Evolutionary conservation across 78 protist genomes (phyloP).

Genomic region (Chrysochromulina tobinii): DNA sequence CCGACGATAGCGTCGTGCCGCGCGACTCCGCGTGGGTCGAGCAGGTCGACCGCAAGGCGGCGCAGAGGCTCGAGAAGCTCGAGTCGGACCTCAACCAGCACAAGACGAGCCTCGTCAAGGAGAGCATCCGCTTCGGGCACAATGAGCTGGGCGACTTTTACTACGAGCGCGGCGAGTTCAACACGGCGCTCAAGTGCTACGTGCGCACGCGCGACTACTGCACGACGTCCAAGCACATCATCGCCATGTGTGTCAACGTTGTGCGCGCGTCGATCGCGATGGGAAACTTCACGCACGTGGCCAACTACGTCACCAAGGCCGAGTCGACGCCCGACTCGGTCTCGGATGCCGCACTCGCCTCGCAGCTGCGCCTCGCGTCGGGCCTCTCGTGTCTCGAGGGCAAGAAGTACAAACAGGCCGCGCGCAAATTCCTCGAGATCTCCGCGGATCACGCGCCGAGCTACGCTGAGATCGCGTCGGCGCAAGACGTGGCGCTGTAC

Average conservation of each 20-base stretch:
- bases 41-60: neutral
- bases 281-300: constrained; percentile 66
- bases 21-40: neutral
- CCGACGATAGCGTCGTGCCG: neutral
- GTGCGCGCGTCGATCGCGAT: constrained; percentile 57
- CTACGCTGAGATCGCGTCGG: constrained; percentile 43
- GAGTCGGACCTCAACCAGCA: constrained; percentile 69
- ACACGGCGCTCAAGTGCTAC: constrained; percentile 76
- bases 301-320: constrained; percentile 72
- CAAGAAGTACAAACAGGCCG: constrained; percentile 60
- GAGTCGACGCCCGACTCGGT: constrained; percentile 47
- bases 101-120: constrained; percentile 70
- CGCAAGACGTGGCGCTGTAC: constrained; percentile 79
- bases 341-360: neutral
- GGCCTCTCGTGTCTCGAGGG: constrained; percentile 69
- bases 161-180: constrained; percentile 69
- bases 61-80: constrained; percentile 34
- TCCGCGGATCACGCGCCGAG: neutral
- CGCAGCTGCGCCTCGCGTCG: constrained; percentile 56
- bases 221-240: constrained; percentile 65
- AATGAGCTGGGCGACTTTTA: constrained; percentile 78
- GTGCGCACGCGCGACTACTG: constrained; percentile 86
- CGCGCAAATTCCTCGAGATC: constrained; percentile 62
- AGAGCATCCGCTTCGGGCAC: constrained; percentile 75
- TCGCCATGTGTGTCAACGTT: constrained; percentile 79